phyloP scores from a whole-genome alignment of 192 early-diverging fungal species.

The Coemansia reversa region DNA sequence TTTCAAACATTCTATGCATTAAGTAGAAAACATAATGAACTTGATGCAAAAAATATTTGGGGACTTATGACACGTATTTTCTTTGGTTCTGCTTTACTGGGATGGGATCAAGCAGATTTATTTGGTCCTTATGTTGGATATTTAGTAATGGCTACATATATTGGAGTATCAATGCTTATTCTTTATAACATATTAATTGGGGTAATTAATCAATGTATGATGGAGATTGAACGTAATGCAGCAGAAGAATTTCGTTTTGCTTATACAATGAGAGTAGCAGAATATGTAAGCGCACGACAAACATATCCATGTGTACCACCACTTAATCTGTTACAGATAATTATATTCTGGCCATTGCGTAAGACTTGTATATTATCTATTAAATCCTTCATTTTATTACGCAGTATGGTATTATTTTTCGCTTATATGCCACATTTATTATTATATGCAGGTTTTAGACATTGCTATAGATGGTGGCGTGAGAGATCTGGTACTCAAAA shows the following conservation, averaged over 20 bases:
- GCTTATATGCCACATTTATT: constrained; percentile 34
- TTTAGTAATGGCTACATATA: constrained; percentile 39
- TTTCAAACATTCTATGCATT: constrained; percentile 46
- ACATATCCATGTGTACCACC: constrained; percentile 47
- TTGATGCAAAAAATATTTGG: constrained; percentile 25
- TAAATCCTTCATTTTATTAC: constrained; percentile 25
- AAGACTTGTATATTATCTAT: constrained; percentile 21
- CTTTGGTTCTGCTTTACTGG: constrained; percentile 37
- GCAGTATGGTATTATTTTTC: constrained; percentile 22
- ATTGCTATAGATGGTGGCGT: constrained; percentile 26
- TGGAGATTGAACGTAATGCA: constrained; percentile 35
- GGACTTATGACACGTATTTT: constrained; percentile 44
- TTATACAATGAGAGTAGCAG: constrained; percentile 33
- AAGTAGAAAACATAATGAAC: constrained; percentile 33
- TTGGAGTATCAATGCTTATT: constrained; percentile 46
- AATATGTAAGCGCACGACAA: constrained; percentile 41
- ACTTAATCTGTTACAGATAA: constrained; percentile 31
- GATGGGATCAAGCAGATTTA: constrained; percentile 38
- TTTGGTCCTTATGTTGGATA: constrained; percentile 39
- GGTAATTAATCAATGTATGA: constrained; percentile 46
- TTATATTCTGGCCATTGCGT: constrained; percentile 35
- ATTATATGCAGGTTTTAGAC: constrained; percentile 16
- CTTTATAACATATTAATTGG: constrained; percentile 48
- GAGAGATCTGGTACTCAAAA: constrained; percentile 26
- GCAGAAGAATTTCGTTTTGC: constrained; percentile 43